Percentiles rank a stretch among this genome's conserved stretches.
Conservation (phyloP, 192 early-diverging fungal genomes). For the Backusella macrospora region DNA sequence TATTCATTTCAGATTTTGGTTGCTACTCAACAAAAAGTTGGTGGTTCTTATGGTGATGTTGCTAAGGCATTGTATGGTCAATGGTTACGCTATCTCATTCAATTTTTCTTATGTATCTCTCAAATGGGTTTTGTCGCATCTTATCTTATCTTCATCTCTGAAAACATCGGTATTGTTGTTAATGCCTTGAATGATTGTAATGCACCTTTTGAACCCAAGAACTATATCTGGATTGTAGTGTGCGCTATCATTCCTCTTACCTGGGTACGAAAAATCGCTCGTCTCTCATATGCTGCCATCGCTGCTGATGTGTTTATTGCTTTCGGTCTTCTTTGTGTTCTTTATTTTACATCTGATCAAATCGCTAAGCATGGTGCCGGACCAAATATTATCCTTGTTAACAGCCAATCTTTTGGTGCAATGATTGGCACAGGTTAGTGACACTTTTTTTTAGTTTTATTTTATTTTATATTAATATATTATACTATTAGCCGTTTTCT, state of each 20-base stretch:
- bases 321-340: slow-evolving; percentile 65
- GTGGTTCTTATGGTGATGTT: slow-evolving; percentile 63
- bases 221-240: slow-evolving; percentile 74
- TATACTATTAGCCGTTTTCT: slow-evolving; percentile 40
- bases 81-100: slow-evolving; percentile 26
- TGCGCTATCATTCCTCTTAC: slow-evolving; percentile 69
- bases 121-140: slow-evolving; percentile 87
- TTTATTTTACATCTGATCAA: slow-evolving; percentile 53
- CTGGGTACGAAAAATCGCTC: slow-evolving; percentile 65
- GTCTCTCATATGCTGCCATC: slow-evolving; percentile 57
- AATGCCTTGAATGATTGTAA: slow-evolving; percentile 66
- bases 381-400: slow-evolving; percentile 59
- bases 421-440: slow-evolving; percentile 62
- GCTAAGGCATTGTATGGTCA: slow-evolving; percentile 50
- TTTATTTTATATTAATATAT: too few species aligned
- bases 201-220: slow-evolving; percentile 58
- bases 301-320: slow-evolving; percentile 77
- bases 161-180: slow-evolving; percentile 74
- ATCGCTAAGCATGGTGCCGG: slow-evolving; percentile 52
- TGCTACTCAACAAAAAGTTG: slow-evolving; percentile 48
- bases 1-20: slow-evolving; percentile 53
- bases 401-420: slow-evolving; percentile 60
- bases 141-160: slow-evolving; percentile 85
- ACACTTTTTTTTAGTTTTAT: too few species aligned
- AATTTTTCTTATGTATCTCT: slow-evolving; percentile 60